phyloP scores from a whole-genome alignment of 2,329 filamentous ascomycete genomes.

The Alternaria infectoria region DNA sequence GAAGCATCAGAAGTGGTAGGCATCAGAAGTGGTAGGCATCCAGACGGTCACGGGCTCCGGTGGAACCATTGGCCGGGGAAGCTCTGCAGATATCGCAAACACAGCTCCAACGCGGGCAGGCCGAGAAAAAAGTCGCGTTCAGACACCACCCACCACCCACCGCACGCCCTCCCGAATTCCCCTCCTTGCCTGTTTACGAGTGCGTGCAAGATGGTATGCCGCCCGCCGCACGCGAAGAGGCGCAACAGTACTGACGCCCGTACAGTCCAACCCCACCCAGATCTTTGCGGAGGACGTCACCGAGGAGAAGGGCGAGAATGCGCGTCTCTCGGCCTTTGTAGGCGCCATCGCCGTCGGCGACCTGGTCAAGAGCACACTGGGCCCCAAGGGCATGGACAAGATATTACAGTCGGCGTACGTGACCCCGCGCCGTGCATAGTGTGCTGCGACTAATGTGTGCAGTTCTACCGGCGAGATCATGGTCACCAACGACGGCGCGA shows the following conservation, averaged over 20 bases:
- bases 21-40: conserved; percentile 30
- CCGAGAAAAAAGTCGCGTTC: conserved; percentile 45
- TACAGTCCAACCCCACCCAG: conserved; percentile 78
- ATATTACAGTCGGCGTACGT: conserved; percentile 92
- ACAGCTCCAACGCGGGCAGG: conserved; percentile 34
- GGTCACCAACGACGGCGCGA: conserved; percentile 98
- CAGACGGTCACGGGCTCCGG: conserved; percentile 23
- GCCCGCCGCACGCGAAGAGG: not conserved
- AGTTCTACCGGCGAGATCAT: conserved; percentile 96
- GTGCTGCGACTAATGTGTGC: conserved; percentile 28
- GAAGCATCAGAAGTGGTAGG: conserved; percentile 22
- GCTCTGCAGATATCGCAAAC: conserved; percentile 35
- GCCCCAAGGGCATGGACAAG: conserved; percentile 99
- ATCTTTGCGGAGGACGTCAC: conserved; percentile 98
- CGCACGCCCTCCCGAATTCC: conserved; percentile 40
- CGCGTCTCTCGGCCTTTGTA: conserved; percentile 96
- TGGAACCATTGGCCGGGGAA: conserved; percentile 23
- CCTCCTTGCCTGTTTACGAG: conserved; percentile 33
- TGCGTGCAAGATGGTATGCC: conserved; percentile 40
- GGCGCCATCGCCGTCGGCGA: conserved; percentile 98
- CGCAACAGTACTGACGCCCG: conserved; percentile 15
- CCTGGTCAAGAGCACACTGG: conserved; percentile 94
- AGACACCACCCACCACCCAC: conserved; percentile 36
- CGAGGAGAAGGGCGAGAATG: conserved; percentile 99
- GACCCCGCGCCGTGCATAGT: conserved; percentile 1